phyloP scores from a whole-genome alignment of 768 basidiomycete species.

The Boletus huronensis region DNA sequence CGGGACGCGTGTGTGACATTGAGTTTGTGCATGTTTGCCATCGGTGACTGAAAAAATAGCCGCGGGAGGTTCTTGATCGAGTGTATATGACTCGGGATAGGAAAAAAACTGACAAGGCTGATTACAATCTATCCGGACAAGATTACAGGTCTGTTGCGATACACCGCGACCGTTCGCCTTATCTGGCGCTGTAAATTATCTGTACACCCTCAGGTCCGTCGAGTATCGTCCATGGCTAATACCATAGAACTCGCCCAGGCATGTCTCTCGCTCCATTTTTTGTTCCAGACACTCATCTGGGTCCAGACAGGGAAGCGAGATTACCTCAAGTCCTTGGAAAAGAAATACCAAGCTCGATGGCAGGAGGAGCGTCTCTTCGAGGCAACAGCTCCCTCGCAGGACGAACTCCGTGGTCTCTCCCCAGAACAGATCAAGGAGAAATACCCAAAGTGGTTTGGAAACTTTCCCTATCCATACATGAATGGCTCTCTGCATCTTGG shows the following conservation, averaged over 20 bases:
- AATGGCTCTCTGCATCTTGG: conserved; percentile 96
- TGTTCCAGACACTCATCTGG: conserved; percentile 1
- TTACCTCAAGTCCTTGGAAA: conserved; percentile 76
- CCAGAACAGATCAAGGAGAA: conserved; percentile 63
- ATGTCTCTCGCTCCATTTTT: conserved; percentile 6
- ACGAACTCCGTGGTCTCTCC: conserved; percentile 62
- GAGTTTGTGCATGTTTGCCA: conserved; percentile 16
- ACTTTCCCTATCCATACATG: conserved; percentile 97
- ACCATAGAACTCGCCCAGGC: conserved; percentile 67
- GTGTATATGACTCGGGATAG: conserved; percentile 16
- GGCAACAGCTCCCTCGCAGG: conserved; percentile 69
- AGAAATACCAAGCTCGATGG: conserved; percentile 84
- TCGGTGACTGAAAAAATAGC: conserved; percentile 7
- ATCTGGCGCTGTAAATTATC: conserved; percentile 33
- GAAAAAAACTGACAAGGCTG: conserved; percentile 11
- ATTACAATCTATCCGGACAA: conserved; percentile 25
- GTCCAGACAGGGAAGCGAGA: conserved; percentile 91
- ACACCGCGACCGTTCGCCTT: conserved; percentile 21
- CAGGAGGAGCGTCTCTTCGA: conserved; percentile 75
- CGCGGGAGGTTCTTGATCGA: conserved; percentile 11
- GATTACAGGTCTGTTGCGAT: conserved; percentile 26
- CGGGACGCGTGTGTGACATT: conserved; percentile 32
- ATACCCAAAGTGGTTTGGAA: conserved; percentile 97
- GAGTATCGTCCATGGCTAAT: conserved; percentile 46
- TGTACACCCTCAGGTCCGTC: conserved; percentile 18